Evolutionary conservation across 768 basidiomycete species (phyloP), one percentile per base, ranked within the genome.

Genomic region (Pleurotus eryngii): DNA sequence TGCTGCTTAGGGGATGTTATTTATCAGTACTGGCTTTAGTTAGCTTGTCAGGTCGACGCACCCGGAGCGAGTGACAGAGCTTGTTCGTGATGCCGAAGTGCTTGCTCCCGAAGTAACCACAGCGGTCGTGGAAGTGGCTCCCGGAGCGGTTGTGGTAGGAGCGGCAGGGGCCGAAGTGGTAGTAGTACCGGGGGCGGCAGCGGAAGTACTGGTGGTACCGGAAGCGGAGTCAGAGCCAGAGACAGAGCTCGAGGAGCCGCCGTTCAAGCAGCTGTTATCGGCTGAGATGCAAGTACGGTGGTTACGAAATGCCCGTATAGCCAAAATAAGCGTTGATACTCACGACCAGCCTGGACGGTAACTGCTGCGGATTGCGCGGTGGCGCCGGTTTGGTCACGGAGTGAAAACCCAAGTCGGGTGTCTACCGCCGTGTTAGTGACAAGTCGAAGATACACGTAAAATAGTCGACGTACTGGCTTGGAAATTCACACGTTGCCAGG

Each of bases 321-420:
- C 27, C 6, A 30, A 6, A 30, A 30, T 30, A 53, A 51, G 15
- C 26, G 46, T 43, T 11, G 15, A n/a, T 5, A 72, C 86, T 46
- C 73, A 89, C 89, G 39, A 49, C 84, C 77, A 5, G 71, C 0
- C 27, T 67, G 62, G 60, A 89, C 66, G 14, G 68, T 74, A 75
- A 90, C 77, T 2, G 82, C 30, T 5, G 79, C 88, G 2, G 79
- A 70, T 63, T 84, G 84, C 0, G 67, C 74, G 48, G 67, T 22
- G 0, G 18, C 0, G 64, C 92, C 92, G 30, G 72, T 81, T 56
- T 57, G 68, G 64, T 95, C 92, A 66, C 79, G 81, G 60, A 94
- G 59, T 11, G 72, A 76, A 26, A 92, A 67, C 51, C 81, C 85
- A 56, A 92, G 67, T 40, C 61, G 67, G 3, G 78, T 80, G n/a